Percentiles rank a stretch among this genome's conserved stretches.
These are phyloP conservation scores for Candida odintsovae DNA, from an alignment of 805 yeast genomes.

Conservation along the genomic window DNA sequence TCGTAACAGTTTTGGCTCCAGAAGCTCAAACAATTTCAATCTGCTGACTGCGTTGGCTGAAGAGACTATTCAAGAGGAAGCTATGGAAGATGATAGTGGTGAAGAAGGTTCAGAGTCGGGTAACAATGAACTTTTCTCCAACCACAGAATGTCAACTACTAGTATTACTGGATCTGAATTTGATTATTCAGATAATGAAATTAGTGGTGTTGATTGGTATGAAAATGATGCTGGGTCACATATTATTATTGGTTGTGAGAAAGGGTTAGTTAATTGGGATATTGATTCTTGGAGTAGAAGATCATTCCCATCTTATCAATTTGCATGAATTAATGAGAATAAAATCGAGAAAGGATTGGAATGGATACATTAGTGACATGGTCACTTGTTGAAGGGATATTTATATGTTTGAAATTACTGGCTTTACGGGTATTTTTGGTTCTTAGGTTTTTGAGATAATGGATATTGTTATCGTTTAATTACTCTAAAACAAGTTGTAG, in stretches of 20 bases:
- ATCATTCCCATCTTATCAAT: slow-evolving; percentile 51
- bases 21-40: slow-evolving; percentile 20
- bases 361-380: neutral
- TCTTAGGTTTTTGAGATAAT: neutral
- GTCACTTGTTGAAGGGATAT: neutral
- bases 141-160: slow-evolving; percentile 6
- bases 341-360: neutral
- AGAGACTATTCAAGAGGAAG: slow-evolving; percentile 18
- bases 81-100: slow-evolving; percentile 15
- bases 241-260: slow-evolving; percentile 56
- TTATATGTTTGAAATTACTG: neutral
- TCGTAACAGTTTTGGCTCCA: slow-evolving; percentile 12
- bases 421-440: neutral
- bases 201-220: slow-evolving; percentile 59
- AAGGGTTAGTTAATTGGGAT: slow-evolving; percentile 66
- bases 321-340: slow-evolving; percentile 25
- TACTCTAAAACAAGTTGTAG: no score
- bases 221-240: slow-evolving; percentile 44
- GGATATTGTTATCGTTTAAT: neutral
- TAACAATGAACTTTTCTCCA: neutral
- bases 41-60: slow-evolving; percentile 14
- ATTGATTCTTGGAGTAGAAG: slow-evolving; percentile 60
- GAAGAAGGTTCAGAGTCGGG: slow-evolving; percentile 3
- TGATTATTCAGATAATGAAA: slow-evolving; percentile 38
- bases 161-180: slow-evolving; percentile 11